Percentiles rank a stretch among this genome's conserved stretches.
These are phyloP conservation scores for Trametes coccinea DNA, from an alignment of 768 basidiomycete genomes.

Conservation along the genomic window DNA sequence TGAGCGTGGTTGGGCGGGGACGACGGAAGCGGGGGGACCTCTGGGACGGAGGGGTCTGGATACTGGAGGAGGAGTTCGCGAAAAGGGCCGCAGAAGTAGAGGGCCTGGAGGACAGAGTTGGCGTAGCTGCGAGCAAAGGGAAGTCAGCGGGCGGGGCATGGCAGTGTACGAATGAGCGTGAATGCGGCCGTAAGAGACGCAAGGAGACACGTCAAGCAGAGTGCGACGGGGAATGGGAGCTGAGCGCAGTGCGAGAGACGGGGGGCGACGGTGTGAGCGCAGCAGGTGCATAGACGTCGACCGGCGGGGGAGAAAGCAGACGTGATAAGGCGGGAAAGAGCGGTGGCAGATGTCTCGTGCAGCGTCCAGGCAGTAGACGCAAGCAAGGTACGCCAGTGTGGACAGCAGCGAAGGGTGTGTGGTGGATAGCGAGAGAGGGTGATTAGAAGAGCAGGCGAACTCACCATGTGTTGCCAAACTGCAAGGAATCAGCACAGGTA, in stretches of 20 bases:
- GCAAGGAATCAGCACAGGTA: constrained; percentile 9
- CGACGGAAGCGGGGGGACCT: constrained; percentile 34
- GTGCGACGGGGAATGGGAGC: no score
- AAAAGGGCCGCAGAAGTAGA: constrained; percentile 95
- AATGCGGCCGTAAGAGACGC: background rate
- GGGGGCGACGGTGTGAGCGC: background rate
- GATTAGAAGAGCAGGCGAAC: constrained; percentile 18
- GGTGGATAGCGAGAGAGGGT: background rate
- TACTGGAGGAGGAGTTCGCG: constrained; percentile 84
- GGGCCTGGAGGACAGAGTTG: constrained; percentile 96
- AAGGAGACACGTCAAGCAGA: background rate
- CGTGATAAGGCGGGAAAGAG: no score
- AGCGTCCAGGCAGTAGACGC: no score
- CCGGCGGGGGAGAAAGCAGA: no score
- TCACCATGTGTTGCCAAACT: constrained; percentile 98
- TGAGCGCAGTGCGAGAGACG: no score
- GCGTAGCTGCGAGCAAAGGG: constrained; percentile 67
- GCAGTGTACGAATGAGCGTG: background rate
- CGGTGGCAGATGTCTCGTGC: no score
- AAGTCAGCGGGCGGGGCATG: background rate
- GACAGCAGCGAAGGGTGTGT: background rate
- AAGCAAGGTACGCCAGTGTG: no score
- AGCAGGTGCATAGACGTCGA: no score
- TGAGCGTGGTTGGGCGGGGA: constrained; percentile 26
- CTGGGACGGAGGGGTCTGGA: constrained; percentile 50